Percentiles rank a stretch among this genome's conserved stretches.
Evolutionary conservation across 2,329 filamentous ascomycete species (phyloP).

Genomic region (Colletotrichum simmondsii): DNA sequence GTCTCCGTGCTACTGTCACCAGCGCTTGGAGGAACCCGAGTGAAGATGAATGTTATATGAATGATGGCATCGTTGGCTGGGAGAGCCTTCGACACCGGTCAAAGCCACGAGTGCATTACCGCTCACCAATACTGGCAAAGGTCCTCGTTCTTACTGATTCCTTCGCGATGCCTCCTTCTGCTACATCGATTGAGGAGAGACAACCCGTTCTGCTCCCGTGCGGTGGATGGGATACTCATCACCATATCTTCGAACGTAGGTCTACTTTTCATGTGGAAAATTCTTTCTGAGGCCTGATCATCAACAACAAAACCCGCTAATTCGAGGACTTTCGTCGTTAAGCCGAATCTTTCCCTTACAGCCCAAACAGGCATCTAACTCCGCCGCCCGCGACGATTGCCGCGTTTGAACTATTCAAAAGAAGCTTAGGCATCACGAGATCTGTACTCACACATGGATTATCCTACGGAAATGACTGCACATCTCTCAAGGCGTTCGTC

Average conservation of each 20-base stretch:
- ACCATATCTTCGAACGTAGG: conserved; percentile 47
- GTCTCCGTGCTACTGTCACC: too few species aligned
- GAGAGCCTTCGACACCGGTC: too few species aligned
- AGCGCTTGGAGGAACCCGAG: too few species aligned
- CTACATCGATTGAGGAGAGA: background rate
- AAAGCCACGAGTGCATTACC: background rate
- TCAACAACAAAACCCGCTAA: background rate
- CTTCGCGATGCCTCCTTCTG: conserved; percentile 13
- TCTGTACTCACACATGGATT: conserved; percentile 49
- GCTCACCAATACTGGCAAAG: too few species aligned
- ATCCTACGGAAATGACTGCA: conserved; percentile 48
- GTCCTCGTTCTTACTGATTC: too few species aligned
- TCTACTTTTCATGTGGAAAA: background rate
- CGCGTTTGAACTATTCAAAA: conserved; percentile 34
- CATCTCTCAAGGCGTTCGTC: conserved; percentile 45
- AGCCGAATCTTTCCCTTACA: conserved; percentile 26
- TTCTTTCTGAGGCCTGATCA: background rate
- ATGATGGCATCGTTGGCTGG: too few species aligned
- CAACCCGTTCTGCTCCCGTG: conserved; percentile 38
- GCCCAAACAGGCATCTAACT: conserved; percentile 18
- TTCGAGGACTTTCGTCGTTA: background rate
- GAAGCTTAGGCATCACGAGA: conserved; percentile 41
- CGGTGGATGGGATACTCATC: conserved; percentile 45
- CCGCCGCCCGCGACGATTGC: conserved; percentile 21
- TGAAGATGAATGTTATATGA: too few species aligned